These are phyloP conservation scores for Neonothopanus nambi DNA, from an alignment of 1,284 basidiomycete genomes.

Conservation along the genomic window DNA sequence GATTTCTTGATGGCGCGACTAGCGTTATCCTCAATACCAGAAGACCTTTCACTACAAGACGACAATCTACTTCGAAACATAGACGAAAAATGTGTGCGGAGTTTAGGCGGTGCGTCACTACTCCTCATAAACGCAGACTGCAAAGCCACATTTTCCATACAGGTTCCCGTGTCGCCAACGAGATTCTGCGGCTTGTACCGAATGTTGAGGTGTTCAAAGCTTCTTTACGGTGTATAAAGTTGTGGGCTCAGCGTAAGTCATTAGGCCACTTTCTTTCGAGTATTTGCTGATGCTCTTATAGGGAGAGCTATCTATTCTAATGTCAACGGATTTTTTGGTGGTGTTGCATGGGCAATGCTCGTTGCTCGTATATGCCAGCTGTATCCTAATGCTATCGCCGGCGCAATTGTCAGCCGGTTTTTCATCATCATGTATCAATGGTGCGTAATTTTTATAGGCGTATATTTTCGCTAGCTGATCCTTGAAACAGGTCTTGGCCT, in stretches of 20 bases:
- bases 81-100: constrained; percentile 93
- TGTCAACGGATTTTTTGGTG: constrained; percentile 96
- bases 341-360: constrained; percentile 98
- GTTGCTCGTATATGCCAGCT: constrained; percentile 98
- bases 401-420: constrained; percentile 94
- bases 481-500: constrained; percentile 82
- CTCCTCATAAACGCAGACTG: not conserved
- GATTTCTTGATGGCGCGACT: constrained; percentile 94
- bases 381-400: constrained; percentile 93
- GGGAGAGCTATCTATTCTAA: constrained; percentile 97
- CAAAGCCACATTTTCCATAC: constrained; percentile 18
- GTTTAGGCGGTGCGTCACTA: constrained; percentile 76
- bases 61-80: constrained; percentile 91
- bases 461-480: constrained; percentile 9
- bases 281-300: constrained; percentile 4
- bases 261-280: constrained; percentile 7
- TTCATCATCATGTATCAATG: constrained; percentile 98
- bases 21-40: constrained; percentile 83
- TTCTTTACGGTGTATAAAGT: constrained; percentile 92
- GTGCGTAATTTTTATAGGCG: constrained; percentile 41
- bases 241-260: constrained; percentile 92
- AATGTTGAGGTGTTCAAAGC: constrained; percentile 95
- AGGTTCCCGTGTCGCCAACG: constrained; percentile 96
- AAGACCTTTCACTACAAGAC: constrained; percentile 88
- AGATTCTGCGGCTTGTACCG: constrained; percentile 94